These are phyloP conservation scores for Hymenoscyphus scutula DNA, from an alignment of 2,329 filamentous ascomycete species.

Conservation along the genomic window DNA sequence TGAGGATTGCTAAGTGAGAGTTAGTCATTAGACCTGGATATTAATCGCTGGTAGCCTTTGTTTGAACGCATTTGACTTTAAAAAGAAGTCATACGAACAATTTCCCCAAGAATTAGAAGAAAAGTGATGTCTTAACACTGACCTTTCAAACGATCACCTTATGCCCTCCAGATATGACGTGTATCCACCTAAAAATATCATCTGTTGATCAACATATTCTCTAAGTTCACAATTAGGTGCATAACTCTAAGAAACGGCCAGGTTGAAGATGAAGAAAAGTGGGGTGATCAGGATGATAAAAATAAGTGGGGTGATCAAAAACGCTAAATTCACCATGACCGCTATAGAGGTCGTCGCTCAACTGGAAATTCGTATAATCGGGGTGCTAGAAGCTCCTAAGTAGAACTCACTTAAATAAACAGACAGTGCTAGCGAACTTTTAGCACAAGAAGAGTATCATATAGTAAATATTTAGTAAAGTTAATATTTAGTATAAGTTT, in stretches of 20 bases:
- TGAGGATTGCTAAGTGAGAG: no score
- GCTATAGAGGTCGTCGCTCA: no score
- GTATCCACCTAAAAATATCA: background rate
- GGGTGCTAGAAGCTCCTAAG: no score
- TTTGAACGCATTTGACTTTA: no score
- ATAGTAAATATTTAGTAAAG: no score
- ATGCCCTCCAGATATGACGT: background rate
- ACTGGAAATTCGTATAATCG: no score
- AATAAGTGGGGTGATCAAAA: background rate
- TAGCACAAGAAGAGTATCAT: conserved; percentile 18
- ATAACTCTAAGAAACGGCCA: background rate
- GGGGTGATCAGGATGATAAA: background rate
- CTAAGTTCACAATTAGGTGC: background rate
- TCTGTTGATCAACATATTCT: background rate
- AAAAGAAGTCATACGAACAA: no score
- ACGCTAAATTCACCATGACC: background rate
- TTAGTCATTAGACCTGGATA: no score
- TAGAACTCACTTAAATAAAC: no score
- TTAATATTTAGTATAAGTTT: background rate
- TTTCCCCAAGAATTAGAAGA: no score
- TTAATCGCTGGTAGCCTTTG: no score
- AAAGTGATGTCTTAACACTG: background rate
- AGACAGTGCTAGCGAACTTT: conserved; percentile 17
- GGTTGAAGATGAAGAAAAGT: background rate
- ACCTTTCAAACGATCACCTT: background rate